Percentiles rank a stretch among this genome's conserved stretches.
Conservation (phyloP, 208 protist genomes). For the Crithidia fasciculata region DNA sequence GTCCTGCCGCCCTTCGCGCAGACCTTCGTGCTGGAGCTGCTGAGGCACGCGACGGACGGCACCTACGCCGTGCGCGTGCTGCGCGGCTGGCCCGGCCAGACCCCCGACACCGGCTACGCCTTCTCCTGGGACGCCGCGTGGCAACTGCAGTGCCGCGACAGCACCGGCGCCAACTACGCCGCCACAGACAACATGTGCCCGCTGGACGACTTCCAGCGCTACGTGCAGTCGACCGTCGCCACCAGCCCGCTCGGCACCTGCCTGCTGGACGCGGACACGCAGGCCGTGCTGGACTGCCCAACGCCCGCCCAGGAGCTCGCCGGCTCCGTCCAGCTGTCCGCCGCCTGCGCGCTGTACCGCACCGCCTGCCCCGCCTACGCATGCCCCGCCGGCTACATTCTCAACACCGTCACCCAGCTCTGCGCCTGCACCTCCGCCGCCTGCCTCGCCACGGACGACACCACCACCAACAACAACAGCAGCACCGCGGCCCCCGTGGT, state of each 20-base stretch:
- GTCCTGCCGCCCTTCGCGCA: slow-evolving; percentile 49
- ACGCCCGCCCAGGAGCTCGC: slow-evolving; percentile 14
- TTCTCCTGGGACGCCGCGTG: slow-evolving; percentile 40
- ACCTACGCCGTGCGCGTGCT: slow-evolving; percentile 51
- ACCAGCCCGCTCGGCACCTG: slow-evolving; percentile 43
- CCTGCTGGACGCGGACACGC: slow-evolving; percentile 40
- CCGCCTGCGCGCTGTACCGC: slow-evolving; percentile 21
- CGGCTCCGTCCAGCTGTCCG: slow-evolving; percentile 2
- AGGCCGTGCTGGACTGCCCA: slow-evolving; percentile 36
- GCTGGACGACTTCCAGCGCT: slow-evolving; percentile 52
- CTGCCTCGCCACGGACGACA: neutral
- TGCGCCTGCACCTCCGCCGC: slow-evolving; percentile 11
- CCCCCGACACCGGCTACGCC: slow-evolving; percentile 33
- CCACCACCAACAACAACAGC: neutral
- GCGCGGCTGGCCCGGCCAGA: slow-evolving; percentile 50
- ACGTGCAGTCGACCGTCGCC: slow-evolving; percentile 36
- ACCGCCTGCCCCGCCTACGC: slow-evolving; percentile 17
- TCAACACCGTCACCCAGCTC: neutral
- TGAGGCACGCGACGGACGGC: slow-evolving; percentile 26
- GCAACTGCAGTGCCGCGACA: slow-evolving; percentile 47
- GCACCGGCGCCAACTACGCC: slow-evolving; percentile 33
- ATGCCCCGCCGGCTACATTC: slow-evolving; percentile 17
- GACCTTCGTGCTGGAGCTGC: slow-evolving; percentile 54
- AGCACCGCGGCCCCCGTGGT: neutral
- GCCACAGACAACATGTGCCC: slow-evolving; percentile 53